phyloP scores from a whole-genome alignment of 805 yeast genomes.

The Metschnikowia arizonensis region DNA sequence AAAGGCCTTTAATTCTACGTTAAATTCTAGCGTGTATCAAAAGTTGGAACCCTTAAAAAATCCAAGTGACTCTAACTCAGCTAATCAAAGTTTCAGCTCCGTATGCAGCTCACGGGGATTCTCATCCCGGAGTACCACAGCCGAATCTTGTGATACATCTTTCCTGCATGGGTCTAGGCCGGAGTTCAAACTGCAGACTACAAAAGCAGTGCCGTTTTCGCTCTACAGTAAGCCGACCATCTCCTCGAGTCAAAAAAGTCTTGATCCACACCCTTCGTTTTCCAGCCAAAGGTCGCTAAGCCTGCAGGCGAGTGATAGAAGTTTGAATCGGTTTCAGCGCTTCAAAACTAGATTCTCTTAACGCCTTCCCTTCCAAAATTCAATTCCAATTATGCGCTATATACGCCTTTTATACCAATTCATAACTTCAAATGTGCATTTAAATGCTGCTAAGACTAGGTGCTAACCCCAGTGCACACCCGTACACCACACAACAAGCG shows the following conservation, averaged over 20 bases:
- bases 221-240: slow-evolving; percentile 36
- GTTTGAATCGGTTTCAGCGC: slow-evolving; percentile 32
- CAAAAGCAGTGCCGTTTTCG: slow-evolving; percentile 28
- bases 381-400: background rate
- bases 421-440: background rate
- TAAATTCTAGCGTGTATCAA: background rate
- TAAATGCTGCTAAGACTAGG: background rate
- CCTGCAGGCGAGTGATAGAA: slow-evolving; percentile 17
- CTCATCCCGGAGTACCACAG: slow-evolving; percentile 2
- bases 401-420: background rate
- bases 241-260: slow-evolving; percentile 34
- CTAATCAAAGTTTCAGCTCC: background rate
- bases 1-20: background rate
- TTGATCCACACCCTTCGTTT: slow-evolving; percentile 12
- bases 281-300: slow-evolving; percentile 13
- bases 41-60: background rate
- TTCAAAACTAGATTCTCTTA: slow-evolving; percentile 29
- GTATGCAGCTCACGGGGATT: background rate
- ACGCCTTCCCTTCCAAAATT: background rate
- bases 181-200: slow-evolving; percentile 12
- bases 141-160: slow-evolving; percentile 1
- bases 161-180: background rate
- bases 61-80: background rate
- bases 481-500: background rate
- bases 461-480: background rate